phyloP scores from a whole-genome alignment of 2,329 filamentous ascomycete species.

The Rutstroemia sp. region DNA sequence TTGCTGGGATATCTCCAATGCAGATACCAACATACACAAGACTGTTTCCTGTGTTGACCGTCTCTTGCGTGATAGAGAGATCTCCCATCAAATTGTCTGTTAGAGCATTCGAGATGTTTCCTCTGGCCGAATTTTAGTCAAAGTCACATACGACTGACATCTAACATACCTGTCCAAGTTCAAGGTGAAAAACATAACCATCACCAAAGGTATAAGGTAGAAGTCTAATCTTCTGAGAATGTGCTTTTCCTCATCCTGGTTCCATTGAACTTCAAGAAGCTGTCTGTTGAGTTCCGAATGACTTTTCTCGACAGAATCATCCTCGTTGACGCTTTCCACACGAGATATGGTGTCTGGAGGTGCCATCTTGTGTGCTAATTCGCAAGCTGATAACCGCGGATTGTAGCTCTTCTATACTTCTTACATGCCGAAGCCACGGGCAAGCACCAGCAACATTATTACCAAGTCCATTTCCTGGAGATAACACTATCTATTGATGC shows the following conservation, averaged over 20 bases:
- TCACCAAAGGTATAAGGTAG: slow-evolving; percentile 5
- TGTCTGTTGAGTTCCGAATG: slow-evolving; percentile 3
- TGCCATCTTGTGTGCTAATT: neutral
- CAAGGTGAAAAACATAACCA: slow-evolving; percentile 9
- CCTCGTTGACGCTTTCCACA: slow-evolving; percentile 3
- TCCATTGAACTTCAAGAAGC: slow-evolving; percentile 1
- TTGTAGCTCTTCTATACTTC: neutral
- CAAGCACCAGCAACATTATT: neutral
- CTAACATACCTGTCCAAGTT: slow-evolving; percentile 4
- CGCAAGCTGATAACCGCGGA: neutral
- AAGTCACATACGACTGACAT: too few species aligned
- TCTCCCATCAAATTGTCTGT: slow-evolving; percentile 34
- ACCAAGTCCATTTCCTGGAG: neutral
- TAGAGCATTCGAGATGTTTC: slow-evolving; percentile 48
- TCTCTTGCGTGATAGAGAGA: slow-evolving; percentile 2
- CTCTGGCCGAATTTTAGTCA: neutral
- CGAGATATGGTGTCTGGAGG: slow-evolving; percentile 4
- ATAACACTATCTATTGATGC: neutral
- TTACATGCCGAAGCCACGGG: neutral
- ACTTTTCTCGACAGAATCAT: slow-evolving; percentile 4
- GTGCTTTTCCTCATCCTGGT: slow-evolving; percentile 4
- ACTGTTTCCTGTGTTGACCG: slow-evolving; percentile 4
- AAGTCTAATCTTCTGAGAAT: slow-evolving; percentile 2
- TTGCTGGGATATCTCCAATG: slow-evolving; percentile 6
- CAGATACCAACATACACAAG: slow-evolving; percentile 7